A percentile compares a stretch with the other conserved stretches of the same genome.
Conservation (phyloP, 106 monocot species). For the Dendrobium chrysotoxum region DNA sequence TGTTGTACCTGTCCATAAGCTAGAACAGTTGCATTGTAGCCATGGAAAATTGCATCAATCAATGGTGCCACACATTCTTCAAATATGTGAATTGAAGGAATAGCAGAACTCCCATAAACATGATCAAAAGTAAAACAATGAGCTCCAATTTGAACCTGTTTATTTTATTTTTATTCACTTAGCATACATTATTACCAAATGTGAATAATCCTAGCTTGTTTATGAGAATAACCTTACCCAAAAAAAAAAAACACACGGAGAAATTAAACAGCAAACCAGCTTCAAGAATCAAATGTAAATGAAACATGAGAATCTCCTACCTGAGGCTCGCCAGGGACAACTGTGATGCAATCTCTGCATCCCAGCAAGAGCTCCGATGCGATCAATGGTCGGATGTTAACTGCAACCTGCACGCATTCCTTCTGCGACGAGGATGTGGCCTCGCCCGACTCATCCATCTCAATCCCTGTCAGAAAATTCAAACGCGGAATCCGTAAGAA, state of each 20-base stretch:
- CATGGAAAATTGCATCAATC: slow-evolving; percentile 74
- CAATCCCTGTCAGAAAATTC: background rate
- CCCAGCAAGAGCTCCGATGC: slow-evolving; percentile 60
- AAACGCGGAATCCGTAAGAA: background rate
- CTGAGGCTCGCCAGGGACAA: slow-evolving; percentile 87
- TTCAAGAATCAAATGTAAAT: background rate
- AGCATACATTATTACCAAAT: background rate
- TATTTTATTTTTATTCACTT: background rate
- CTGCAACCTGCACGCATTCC: slow-evolving; percentile 91
- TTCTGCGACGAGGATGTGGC: slow-evolving; percentile 12
- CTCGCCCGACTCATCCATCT: slow-evolving; percentile 56
- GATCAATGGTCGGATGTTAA: slow-evolving; percentile 83
- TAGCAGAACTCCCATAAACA: slow-evolving; percentile 64
- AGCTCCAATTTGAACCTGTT: slow-evolving; percentile 82
- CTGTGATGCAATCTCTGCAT: slow-evolving; percentile 74
- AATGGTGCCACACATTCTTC: slow-evolving; percentile 74
- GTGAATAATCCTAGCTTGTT: background rate
- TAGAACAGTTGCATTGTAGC: slow-evolving; percentile 93
- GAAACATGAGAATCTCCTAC: slow-evolving; percentile 18
- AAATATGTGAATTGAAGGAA: slow-evolving; percentile 46
- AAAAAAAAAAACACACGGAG: background rate
- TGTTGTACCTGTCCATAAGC: slow-evolving; percentile 91
- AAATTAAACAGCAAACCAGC: background rate
- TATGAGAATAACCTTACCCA: background rate
- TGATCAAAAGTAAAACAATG: slow-evolving; percentile 89